Evolutionary conservation across 73 alveolate species (phyloP).

Genomic region (Blepharisma japonicum): DNA sequence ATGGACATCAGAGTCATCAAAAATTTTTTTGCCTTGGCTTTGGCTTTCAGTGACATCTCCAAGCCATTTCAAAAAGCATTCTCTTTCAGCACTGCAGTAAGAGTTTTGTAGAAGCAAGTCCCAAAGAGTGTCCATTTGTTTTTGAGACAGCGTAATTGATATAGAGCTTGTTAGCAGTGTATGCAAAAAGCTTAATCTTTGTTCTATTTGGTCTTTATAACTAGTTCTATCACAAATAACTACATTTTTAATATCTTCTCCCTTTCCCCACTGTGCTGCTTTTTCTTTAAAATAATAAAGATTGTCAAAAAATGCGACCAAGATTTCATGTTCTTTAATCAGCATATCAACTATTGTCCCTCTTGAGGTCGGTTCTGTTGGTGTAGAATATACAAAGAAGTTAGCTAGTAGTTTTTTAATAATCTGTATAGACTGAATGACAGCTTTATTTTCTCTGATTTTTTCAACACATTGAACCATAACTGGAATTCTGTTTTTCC

Average conservation of each 20-base stretch:
- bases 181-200: slow-evolving; percentile 32
- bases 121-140: slow-evolving; percentile 36
- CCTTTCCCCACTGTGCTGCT: background rate
- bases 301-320: slow-evolving; percentile 28
- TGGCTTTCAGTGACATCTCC: slow-evolving; percentile 42
- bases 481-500: slow-evolving; percentile 26
- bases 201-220: slow-evolving; percentile 34
- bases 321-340: slow-evolving; percentile 30
- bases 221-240: background rate
- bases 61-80: slow-evolving; percentile 50
- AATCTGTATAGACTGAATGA: slow-evolving; percentile 14
- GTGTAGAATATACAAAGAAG: background rate
- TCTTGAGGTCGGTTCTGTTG: slow-evolving; percentile 28
- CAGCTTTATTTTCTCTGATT: slow-evolving; percentile 27
- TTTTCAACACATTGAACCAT: slow-evolving; percentile 28
- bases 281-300: slow-evolving; percentile 29
- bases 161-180: slow-evolving; percentile 20
- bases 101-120: background rate
- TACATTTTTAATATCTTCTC: background rate
- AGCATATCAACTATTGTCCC: slow-evolving; percentile 27
- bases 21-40: slow-evolving; percentile 40
- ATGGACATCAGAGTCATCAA: slow-evolving; percentile 41
- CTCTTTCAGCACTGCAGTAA: slow-evolving; percentile 23
- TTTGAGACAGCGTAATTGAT: slow-evolving; percentile 21
- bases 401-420: slow-evolving; percentile 30